Evolutionary conservation across 2,329 filamentous ascomycete genomes (phyloP).

Genomic region (Zymoseptoria ardabiliae): DNA sequence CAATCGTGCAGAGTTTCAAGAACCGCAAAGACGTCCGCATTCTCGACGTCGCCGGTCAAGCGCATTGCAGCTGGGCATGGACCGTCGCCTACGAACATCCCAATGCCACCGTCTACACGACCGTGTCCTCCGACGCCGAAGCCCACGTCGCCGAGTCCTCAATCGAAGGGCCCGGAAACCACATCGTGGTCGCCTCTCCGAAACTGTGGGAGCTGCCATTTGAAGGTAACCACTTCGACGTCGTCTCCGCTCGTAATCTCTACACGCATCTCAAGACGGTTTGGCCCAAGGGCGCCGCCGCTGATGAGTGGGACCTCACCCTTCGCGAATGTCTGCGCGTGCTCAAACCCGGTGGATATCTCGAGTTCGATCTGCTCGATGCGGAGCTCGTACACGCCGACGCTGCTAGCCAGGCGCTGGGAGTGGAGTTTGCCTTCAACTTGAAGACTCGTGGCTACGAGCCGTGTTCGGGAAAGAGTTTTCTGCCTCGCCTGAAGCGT

Average conservation of each 20-base stretch:
- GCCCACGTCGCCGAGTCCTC: constrained; percentile 53
- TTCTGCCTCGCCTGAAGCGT: constrained; percentile 64
- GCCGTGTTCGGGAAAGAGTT: constrained; percentile 71
- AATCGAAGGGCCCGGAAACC: constrained; percentile 77
- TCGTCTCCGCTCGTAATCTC: constrained; percentile 81
- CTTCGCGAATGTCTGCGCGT: constrained; percentile 81
- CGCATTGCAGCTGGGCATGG: constrained; percentile 93
- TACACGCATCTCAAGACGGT: constrained; percentile 70
- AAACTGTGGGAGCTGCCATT: constrained; percentile 78
- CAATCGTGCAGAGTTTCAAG: constrained; percentile 37
- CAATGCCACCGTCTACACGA: constrained; percentile 79
- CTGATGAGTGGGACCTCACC: constrained; percentile 81
- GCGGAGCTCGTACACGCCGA: constrained; percentile 83
- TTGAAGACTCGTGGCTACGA: constrained; percentile 89
- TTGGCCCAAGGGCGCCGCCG: constrained; percentile 43
- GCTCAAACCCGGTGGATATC: constrained; percentile 83
- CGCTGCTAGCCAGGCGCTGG: constrained; percentile 69
- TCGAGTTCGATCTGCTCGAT: constrained; percentile 87
- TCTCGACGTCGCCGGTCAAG: constrained; percentile 78
- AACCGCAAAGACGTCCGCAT: constrained; percentile 51
- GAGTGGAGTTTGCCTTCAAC: constrained; percentile 85
- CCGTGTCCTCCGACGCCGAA: constrained; percentile 38
- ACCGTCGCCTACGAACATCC: constrained; percentile 80
- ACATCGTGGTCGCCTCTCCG: constrained; percentile 72
- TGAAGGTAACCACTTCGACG: constrained; percentile 76